These are phyloP conservation scores for Sanghuangporus weigelae DNA, from an alignment of 1,284 basidiomycete species.

Conservation along the genomic window DNA sequence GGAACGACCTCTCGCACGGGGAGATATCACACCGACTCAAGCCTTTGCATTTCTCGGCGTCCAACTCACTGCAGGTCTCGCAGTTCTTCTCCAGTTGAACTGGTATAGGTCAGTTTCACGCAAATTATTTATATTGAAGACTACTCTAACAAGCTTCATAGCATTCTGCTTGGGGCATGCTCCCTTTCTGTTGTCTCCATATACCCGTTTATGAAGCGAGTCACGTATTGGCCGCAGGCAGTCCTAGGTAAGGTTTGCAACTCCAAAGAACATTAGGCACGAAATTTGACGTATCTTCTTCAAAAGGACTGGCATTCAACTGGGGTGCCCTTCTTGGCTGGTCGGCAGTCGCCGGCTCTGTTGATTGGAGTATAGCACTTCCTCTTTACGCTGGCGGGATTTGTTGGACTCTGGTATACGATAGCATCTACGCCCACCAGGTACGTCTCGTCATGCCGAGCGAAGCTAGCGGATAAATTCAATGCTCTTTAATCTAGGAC, in stretches of 20 bases:
- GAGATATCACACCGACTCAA: constrained; percentile 73
- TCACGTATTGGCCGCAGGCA: constrained; percentile 96
- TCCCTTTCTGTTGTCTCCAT: constrained; percentile 84
- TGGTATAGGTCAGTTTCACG: constrained; percentile 73
- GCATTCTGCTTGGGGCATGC: constrained; percentile 88
- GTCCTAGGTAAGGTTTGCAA: constrained; percentile 66
- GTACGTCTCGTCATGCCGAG: constrained; percentile 35
- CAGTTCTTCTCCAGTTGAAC: constrained; percentile 88
- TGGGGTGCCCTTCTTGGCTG: constrained; percentile 97
- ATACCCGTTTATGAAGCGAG: constrained; percentile 97
- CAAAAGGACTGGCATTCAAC: constrained; percentile 86
- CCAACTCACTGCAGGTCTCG: constrained; percentile 85
- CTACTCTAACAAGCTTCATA: constrained; percentile 27
- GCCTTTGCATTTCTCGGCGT: constrained; percentile 81
- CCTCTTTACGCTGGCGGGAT: constrained; percentile 90
- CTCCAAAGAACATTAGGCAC: not conserved
- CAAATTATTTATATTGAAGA: not conserved
- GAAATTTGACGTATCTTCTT: not conserved
- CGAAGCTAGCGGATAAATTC: not conserved
- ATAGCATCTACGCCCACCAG: constrained; percentile 98
- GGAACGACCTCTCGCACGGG: constrained; percentile 70
- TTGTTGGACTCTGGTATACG: constrained; percentile 95
- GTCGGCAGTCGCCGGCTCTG: constrained; percentile 84
- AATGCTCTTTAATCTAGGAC: constrained; percentile 50
- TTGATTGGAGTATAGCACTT: constrained; percentile 80